Base-by-base conservation (phyloP, 352 stramenopile genomes). In the Phytophthora pini region DNA sequence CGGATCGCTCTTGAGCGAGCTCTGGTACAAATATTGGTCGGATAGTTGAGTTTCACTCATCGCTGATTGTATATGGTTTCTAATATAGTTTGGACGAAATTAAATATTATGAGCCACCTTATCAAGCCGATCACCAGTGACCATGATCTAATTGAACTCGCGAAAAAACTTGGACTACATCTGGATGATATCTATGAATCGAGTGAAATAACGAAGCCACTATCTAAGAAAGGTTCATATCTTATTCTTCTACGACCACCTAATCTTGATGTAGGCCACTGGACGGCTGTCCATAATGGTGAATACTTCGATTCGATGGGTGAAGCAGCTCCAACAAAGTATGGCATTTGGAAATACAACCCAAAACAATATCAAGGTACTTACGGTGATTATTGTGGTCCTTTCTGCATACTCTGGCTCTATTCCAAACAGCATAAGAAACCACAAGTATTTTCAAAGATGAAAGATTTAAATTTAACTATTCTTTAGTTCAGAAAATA, bases 391-490 rank as follows among this genome's bases (percentile, higher is more conserved):
- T 72, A 62, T 17, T 60, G 43, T 27, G 62, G 62, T 6, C 24
- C 45, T 12, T 70, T 32, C 9, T 59, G 55, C 31, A 11, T 70
- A 4, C 13, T 61, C 0, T 70, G 29, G 26, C 15, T 70, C 5
- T 65, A 70, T 60, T 49, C 17, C 2, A 70, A 65, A 8, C 62
- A 70, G 5, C 8, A 69, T 11, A 55, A 61, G 3, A 59, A 47
- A 45, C 31, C 47, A 2, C 15, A 65, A 27, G 17, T 65, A 41
- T 46, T 70, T 13, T 39, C 49, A 15, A 49, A 34, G 0, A 56
- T 71, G 13, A 43, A 61, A 44, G 64, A 72, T 58, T 22, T 72
- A 10, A 65, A 67, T 50, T 40, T 72, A 24, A 44, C 53, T 17
- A 17, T 17, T 17, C 17, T 17, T 17, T 17, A 17, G 17, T 17